Evolutionary conservation across 441 rosid species (phyloP), one percentile per base, ranked within the genome.

Genomic region (Adansonia madagascariensis): DNA sequence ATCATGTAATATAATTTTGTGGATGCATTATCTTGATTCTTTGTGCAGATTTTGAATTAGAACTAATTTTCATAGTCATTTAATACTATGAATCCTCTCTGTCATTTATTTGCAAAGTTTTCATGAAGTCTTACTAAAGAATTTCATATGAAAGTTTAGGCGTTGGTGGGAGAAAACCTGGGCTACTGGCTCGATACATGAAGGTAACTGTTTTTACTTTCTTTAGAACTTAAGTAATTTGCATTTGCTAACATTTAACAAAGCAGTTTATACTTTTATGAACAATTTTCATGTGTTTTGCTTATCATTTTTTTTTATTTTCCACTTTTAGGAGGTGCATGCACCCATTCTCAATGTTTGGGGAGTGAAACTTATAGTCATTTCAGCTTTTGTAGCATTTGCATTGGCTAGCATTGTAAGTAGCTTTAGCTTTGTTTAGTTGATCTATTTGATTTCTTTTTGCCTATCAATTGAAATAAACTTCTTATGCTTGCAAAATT

Each of bases 371-470:
- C 77, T 92, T 76, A 55, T 80, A 57, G 98, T 94, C 71, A 74
- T 94, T 82, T 85, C 95, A 43, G 82, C 86, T 82, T 96, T 96
- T 85, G 83, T 83, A 85, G 98, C 94, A 69, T 84, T 90, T 74
- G 66, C 97, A 60, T 86, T 96, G 89, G 93, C 94, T 79, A 88
- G 98, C 84, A 89, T 92, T 71, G 98, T 96, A 83, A 96, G 99
- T 87, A 80, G 71, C 80, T 73, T 53, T 61, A 43, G 67, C 76
- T 47, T 24, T 81, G 1, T 77, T 64, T 65, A 69, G 75, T 55
- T 75, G 55, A 59, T 80, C 71, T 27, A 74, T 73, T 59, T 44
- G 46, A 77, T 62, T 1, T 76, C 24, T 75, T 62, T 62, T 46
- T 70, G 64, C 56, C 72, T 76, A 67, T 74, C 60, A 31, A 50